Evolutionary conservation across 2,329 filamentous ascomycete genomes (phyloP).

Genomic region (Ambrosiella xylebori): DNA sequence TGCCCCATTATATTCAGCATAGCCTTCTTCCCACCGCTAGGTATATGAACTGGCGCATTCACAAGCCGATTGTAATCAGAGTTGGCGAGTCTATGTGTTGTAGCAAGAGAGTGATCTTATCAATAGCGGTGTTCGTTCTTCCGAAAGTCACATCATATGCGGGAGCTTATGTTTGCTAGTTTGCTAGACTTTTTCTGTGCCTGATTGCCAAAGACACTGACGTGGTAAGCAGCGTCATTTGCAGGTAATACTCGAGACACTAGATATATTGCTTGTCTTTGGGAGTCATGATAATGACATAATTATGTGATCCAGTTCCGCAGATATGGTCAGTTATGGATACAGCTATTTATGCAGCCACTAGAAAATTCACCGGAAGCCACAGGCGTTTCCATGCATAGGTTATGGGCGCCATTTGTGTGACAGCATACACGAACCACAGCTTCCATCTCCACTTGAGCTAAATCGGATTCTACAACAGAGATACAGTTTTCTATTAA

Average conservation of each 20-base stretch:
- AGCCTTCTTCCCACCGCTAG: not conserved
- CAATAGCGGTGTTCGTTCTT: not conserved
- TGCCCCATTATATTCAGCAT: not conserved
- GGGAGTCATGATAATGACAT: not conserved
- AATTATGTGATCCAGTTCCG: not conserved
- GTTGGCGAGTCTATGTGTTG: not conserved
- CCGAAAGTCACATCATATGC: not conserved
- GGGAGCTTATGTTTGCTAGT: not conserved
- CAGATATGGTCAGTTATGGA: too few relatives aligned
- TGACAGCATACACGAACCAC: not conserved
- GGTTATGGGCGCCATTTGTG: not conserved
- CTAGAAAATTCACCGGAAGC: too few relatives aligned
- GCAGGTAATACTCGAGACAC: not conserved
- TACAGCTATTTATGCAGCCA: too few relatives aligned
- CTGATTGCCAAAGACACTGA: not conserved
- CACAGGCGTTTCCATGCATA: too few relatives aligned
- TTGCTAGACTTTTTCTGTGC: not conserved
- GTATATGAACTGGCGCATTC: not conserved
- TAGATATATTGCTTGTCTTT: not conserved
- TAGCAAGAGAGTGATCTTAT: not conserved
- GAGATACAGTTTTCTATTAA: too few relatives aligned
- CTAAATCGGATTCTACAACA: not conserved
- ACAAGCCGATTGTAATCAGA: not conserved
- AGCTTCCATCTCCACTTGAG: not conserved
- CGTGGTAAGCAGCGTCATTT: not conserved